Conservation (phyloP, 169 alveolate species). For the Cryptosporidium sp. region DNA sequence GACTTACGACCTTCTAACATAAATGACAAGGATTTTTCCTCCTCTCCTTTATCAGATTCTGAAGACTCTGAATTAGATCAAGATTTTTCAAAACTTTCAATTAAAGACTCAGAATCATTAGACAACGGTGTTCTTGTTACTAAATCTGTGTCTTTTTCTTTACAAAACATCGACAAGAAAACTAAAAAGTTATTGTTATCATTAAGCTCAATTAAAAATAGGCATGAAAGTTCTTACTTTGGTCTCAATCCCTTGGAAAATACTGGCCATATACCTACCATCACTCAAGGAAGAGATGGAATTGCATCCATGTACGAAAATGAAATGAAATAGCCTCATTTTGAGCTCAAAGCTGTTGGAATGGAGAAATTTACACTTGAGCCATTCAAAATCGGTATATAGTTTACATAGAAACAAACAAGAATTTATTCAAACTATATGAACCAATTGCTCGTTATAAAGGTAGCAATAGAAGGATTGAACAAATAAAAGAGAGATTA, state of each 20-base stretch:
- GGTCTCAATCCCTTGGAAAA: conserved; percentile 52
- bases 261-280: conserved; percentile 22
- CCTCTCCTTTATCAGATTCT: not conserved
- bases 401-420: too few species aligned
- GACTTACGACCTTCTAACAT: not conserved
- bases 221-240: not conserved
- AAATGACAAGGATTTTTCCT: not conserved
- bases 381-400: too few species aligned
- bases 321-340: not conserved
- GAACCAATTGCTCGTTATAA: too few species aligned
- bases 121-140: not conserved
- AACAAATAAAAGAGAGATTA: too few species aligned
- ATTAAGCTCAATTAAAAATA: not conserved
- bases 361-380: too few species aligned
- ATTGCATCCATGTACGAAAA: conserved; percentile 44
- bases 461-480: too few species aligned
- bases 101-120: not conserved
- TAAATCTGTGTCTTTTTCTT: not conserved
- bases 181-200: not conserved
- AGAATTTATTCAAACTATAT: not conserved
- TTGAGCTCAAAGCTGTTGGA: too few species aligned
- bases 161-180: not conserved
- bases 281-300: conserved; percentile 49
- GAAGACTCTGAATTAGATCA: conserved; percentile 12
- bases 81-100: not conserved